phyloP scores from a whole-genome alignment of 2,329 filamentous ascomycete genomes.

The Ilyonectria robusta region DNA sequence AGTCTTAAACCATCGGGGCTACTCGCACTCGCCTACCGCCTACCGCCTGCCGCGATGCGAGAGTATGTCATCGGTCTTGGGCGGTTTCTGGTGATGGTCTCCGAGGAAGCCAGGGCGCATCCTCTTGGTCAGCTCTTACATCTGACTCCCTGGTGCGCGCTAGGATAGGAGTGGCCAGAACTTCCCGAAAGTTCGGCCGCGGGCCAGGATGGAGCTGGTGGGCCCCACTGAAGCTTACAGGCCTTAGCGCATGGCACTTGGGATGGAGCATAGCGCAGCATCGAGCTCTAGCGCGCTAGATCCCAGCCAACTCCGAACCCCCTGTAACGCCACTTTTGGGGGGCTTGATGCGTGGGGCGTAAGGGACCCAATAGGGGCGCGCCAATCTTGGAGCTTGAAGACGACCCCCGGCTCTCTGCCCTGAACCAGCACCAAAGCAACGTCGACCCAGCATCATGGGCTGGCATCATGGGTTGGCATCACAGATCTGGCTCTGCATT shows the following conservation, averaged over 20 bases:
- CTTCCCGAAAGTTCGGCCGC: constrained; percentile 33
- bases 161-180: constrained; percentile 31
- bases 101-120: not conserved
- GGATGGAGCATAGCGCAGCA: constrained; percentile 25
- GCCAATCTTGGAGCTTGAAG: not conserved
- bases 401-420: not conserved
- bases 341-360: not conserved
- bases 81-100: not conserved
- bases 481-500: constrained; percentile 13
- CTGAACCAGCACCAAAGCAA: constrained; percentile 12
- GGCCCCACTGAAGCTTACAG: constrained; percentile 20
- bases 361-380: constrained; percentile 11
- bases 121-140: constrained; percentile 7
- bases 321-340: constrained; percentile 24
- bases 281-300: constrained; percentile 17
- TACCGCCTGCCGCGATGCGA: not conserved
- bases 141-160: not conserved
- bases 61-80: not conserved
- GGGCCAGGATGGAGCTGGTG: constrained; percentile 25
- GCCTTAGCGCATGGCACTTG: constrained; percentile 31
- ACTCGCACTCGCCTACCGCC: not conserved
- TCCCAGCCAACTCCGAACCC: constrained; percentile 37
- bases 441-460: constrained; percentile 1
- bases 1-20: not conserved
- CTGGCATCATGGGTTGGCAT: not conserved